Evolutionary conservation across 1,284 basidiomycete species (phyloP), one percentile per base, ranked within the genome.

Genomic region (Ustilago xerochloae): DNA sequence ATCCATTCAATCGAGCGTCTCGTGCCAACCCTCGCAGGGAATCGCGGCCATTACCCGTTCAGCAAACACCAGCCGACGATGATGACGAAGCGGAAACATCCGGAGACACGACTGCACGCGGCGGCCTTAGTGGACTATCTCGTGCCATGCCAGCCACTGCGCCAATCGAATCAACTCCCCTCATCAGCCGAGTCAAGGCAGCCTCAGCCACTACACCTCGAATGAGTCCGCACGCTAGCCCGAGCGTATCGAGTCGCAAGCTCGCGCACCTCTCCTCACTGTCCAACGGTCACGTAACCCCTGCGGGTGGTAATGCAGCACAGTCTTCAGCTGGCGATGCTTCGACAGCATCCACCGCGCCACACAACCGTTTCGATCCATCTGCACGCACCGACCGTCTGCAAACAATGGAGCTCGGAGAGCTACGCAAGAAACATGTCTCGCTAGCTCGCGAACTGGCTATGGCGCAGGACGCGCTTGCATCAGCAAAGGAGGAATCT

Each of bases 1-100:
- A 74, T 26, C 71, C 71, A 16, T 74, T 74, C 62, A 74, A 74
- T 43, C 65, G 65, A 18, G 65, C 58, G 10, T 64, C 71, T 9
- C 71, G 71, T 22, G 54, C 57, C 18, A 65, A 74, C 15, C 52
- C 49, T 5, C 61, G 71, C 13, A 41, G 64, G 15, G 65, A 74
- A 22, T 74, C 71, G 8, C 57, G 71, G 46, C 71, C 71, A 3
- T 58, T 74, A n/a, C 62, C 71, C 5, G 65, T 39, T 4, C 62
- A 52, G 30, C 61, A 52, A 10, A 32, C 28, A 33, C 38, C 33
- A 3, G 36, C 20, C 18, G 43, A 55, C 4, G 57, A 53, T 30
- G 39, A 54, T 18, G 52, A 56, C 22, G 49, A 56, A n/a, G 53
- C 45, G 16, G 64, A 73, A 29, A 51, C 33, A 0, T 63, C 60